Percentiles rank a stretch among this genome's conserved stretches.
Evolutionary conservation across 2,329 filamentous ascomycete genomes (phyloP).

Genomic region (Phoma sp.): DNA sequence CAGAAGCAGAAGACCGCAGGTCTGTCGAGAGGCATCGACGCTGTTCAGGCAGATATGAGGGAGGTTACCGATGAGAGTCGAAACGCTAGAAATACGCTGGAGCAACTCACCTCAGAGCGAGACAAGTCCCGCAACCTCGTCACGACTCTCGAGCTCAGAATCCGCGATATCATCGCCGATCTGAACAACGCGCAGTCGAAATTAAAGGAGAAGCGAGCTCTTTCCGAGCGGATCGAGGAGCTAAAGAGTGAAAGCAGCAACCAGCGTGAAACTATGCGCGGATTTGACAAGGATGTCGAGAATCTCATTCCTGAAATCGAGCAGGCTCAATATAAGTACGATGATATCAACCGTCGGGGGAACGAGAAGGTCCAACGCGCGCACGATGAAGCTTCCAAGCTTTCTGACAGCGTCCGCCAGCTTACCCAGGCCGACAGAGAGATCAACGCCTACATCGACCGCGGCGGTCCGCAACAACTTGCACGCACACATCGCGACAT

Average conservation of each 20-base stretch:
- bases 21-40: conserved; percentile 73
- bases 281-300: conserved; percentile 75
- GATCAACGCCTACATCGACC: conserved; percentile 79
- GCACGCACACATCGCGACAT: conserved; percentile 73
- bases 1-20: conserved; percentile 75
- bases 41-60: conserved; percentile 80
- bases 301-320: conserved; percentile 76
- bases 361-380: conserved; percentile 75
- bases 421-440: conserved; percentile 77
- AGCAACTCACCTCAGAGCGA: conserved; percentile 71
- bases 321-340: conserved; percentile 75
- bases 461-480: conserved; percentile 76
- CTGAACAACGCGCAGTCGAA: conserved; percentile 74
- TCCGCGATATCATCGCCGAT: conserved; percentile 75
- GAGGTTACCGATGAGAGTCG: conserved; percentile 71
- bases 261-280: conserved; percentile 72
- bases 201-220: conserved; percentile 78
- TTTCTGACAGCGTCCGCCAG: conserved; percentile 78
- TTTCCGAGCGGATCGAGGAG: conserved; percentile 74
- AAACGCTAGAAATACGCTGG: conserved; percentile 66
- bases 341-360: conserved; percentile 76
- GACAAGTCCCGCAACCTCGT: conserved; percentile 74
- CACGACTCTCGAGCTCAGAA: conserved; percentile 75
- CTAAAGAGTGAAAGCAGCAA: conserved; percentile 71
- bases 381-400: conserved; percentile 71